phyloP scores from a whole-genome alignment of 2,329 filamentous ascomycete genomes.

The Zymoseptoria crescenta region DNA sequence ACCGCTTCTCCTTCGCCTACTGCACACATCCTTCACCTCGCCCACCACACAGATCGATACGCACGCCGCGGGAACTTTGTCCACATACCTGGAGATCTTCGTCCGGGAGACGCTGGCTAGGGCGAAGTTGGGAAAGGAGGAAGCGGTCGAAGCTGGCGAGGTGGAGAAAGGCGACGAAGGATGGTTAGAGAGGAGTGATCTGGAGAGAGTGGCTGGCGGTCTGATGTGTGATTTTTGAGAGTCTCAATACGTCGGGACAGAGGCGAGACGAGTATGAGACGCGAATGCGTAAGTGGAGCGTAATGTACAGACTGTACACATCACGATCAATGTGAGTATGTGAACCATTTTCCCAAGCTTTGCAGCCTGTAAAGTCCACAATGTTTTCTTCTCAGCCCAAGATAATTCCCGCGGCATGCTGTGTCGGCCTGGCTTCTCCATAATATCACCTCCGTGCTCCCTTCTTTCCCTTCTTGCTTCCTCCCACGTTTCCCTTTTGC shows the following conservation, averaged over 20 bases:
- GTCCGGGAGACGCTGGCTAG: constrained; percentile 80
- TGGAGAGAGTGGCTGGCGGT: constrained; percentile 82
- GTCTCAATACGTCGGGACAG: background rate
- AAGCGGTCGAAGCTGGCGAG: constrained; percentile 29
- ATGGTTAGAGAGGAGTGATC: constrained; percentile 67
- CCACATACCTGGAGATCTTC: constrained; percentile 85
- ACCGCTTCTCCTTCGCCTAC: constrained; percentile 64
- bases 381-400: background rate
- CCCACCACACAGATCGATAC: constrained; percentile 65
- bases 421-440: background rate
- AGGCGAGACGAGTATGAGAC: background rate
- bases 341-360: background rate
- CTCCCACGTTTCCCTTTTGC: background rate
- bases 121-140: constrained; percentile 60
- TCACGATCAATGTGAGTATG: background rate
- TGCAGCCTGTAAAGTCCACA: background rate
- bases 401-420: background rate
- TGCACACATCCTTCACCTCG: constrained; percentile 70
- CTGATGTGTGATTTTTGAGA: constrained; percentile 71
- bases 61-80: constrained; percentile 68
- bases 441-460: background rate
- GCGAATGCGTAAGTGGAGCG: background rate
- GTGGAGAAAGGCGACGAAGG: constrained; percentile 16
- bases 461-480: background rate
- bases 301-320: background rate